Conservation (phyloP, 2,329 filamentous ascomycete species). For the Mariannaea sp. region DNA sequence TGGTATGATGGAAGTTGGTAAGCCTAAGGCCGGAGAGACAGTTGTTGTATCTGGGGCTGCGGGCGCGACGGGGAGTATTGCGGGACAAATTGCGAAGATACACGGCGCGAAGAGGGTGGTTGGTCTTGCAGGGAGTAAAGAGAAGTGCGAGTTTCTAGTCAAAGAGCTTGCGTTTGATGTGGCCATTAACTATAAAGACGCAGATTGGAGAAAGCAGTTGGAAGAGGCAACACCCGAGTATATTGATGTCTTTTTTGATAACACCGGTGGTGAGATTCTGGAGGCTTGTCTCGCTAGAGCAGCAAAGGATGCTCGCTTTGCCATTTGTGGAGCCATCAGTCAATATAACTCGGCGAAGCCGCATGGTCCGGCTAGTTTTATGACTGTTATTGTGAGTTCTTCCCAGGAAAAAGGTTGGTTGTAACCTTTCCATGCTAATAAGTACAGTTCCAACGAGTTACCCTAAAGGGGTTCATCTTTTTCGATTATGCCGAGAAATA, state of each 20-base stretch:
- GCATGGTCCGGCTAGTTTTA: slow-evolving; percentile 60
- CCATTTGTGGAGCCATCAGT: slow-evolving; percentile 73
- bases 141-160: slow-evolving; percentile 69
- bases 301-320: slow-evolving; percentile 72
- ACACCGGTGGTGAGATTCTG: slow-evolving; percentile 40
- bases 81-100: slow-evolving; percentile 77
- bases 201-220: slow-evolving; percentile 64
- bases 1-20: too few species aligned
- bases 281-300: slow-evolving; percentile 53
- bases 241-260: slow-evolving; percentile 76
- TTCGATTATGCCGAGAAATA: slow-evolving; percentile 68
- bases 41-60: slow-evolving; percentile 78
- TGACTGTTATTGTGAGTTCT: slow-evolving; percentile 57
- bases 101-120: slow-evolving; percentile 64
- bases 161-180: slow-evolving; percentile 68
- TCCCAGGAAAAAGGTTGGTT: too few species aligned
- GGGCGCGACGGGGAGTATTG: slow-evolving; percentile 77
- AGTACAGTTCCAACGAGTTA: too few species aligned
- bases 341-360: slow-evolving; percentile 66
- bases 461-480: slow-evolving; percentile 74
- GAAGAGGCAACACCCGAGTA: slow-evolving; percentile 59
- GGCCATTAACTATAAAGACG: slow-evolving; percentile 71
- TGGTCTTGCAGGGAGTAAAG: slow-evolving; percentile 68
- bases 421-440: too few species aligned
- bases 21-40: too few species aligned